Evolutionary conservation across 169 alveolate genomes (phyloP), one percentile per base, ranked within the genome.

Genomic region (Condylostoma magnum): DNA sequence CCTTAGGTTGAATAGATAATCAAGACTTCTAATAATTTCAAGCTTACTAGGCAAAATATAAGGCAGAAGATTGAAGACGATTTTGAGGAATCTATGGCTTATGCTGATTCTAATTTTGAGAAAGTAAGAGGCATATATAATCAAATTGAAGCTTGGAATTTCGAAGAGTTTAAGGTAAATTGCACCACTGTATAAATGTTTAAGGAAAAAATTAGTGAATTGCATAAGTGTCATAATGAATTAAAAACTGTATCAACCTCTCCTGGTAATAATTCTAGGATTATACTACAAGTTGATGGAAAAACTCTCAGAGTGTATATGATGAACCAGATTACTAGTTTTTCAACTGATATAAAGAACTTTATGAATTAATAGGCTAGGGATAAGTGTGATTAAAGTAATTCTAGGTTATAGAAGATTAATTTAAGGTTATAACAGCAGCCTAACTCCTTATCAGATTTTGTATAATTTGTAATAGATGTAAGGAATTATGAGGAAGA

Each of bases 51-150:
- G 43, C 22, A 60, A 6, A 20, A 57, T 22, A 73, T 78, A 38
- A 38, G 41, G 25, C 65, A 73, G 28, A 83, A 78, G 43, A 65
- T 87, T 25, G 58, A 46, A 1, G 52, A 56, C 10, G 91, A 87
- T 69, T 87, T 83, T 55, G 50, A 55, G 36, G 77, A 83, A 18
- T 80, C 86, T 6, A 56, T 69, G 18, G 12, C 47, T 0, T 83
- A 83, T 53, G 89, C 75, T 0, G 68, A 52, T 18, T 22, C 33
- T 20, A 79, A 72, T 43, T 77, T 80, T 28, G 90, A 83, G 54
- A 83, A 80, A 53, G 86, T 89, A 56, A 50, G 89, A 57, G 77
- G 73, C 0, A 84, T 87, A 3, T 55, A 87, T 55, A 80, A 87
- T 18, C 83, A 79, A 28, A 74, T 58, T 37, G 47, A 48, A 15